phyloP scores from a whole-genome alignment of 176 grass and related monocot species.

The Zea mays region DNA sequence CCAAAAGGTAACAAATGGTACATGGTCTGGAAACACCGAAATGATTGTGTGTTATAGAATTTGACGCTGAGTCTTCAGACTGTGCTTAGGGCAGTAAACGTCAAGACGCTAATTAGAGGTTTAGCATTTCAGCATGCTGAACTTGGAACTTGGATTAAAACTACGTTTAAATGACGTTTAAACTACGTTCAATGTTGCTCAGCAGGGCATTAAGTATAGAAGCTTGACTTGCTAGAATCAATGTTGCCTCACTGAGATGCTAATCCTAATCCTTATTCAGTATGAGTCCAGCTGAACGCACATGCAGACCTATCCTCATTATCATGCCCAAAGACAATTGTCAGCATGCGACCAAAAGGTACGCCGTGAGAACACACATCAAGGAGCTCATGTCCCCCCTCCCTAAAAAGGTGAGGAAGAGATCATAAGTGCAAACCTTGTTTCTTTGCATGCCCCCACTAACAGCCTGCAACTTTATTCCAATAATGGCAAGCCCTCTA shows the following conservation, averaged over 20 bases:
- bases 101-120: no score
- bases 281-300: no score
- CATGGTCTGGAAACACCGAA: no score
- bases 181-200: no score
- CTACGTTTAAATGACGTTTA: no score
- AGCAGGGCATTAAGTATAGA: no score
- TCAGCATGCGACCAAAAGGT: not conserved
- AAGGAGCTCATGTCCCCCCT: not conserved
- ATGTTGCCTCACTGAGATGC: not conserved
- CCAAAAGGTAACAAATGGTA: not conserved
- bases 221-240: no score
- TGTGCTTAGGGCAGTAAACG: no score
- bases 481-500: not conserved
- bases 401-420: not conserved
- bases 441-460: slow-evolving; percentile 9
- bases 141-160: no score
- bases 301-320: not conserved
- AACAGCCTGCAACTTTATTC: not conserved
- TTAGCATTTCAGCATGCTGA: no score
- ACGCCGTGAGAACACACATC: not conserved
- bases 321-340: not conserved
- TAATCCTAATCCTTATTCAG: not conserved
- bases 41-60: no score
- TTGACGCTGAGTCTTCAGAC: no score
- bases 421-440: not conserved